A percentile compares a stretch with the other conserved stretches of the same genome.
Evolutionary conservation across 257 asterid species (phyloP).

Genomic region (Ilex aquifolium): DNA sequence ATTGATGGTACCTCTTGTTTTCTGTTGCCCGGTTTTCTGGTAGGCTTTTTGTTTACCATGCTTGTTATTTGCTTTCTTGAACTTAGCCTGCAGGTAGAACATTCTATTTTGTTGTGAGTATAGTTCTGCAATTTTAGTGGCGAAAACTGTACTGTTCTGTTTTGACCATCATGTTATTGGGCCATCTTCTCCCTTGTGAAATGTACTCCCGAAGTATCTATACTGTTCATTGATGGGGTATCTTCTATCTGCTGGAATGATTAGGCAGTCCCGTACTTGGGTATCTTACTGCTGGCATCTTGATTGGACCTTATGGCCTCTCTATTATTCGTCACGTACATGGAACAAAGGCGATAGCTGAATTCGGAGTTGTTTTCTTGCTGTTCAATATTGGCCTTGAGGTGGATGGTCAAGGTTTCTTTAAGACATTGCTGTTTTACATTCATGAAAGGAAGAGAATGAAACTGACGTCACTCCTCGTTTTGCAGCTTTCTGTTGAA

Average conservation of each 20-base stretch:
- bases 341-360: conserved; percentile 97
- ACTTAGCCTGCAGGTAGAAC: conserved; percentile 1
- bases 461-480: conserved; percentile 17
- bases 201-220: neutral
- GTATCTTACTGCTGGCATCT: conserved; percentile 96
- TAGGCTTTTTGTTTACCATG: conserved; percentile 1
- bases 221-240: conserved; percentile 7
- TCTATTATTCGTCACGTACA: conserved; percentile 98
- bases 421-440: neutral
- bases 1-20: conserved; percentile 3
- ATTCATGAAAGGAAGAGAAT: neutral
- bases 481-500: conserved; percentile 92
- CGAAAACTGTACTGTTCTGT: no score
- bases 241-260: conserved; percentile 26
- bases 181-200: neutral
- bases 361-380: conserved; percentile 98
- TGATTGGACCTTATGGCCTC: conserved; percentile 98
- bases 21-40: conserved; percentile 6
- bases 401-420: conserved; percentile 33
- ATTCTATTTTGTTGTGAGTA: neutral
- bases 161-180: no score
- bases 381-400: conserved; percentile 97
- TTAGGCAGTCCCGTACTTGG: conserved; percentile 99
- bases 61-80: conserved; percentile 1
- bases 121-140: no score